These are phyloP conservation scores for Monilinia fructigena DNA, from an alignment of 2,329 filamentous ascomycete species.

Conservation along the genomic window DNA sequence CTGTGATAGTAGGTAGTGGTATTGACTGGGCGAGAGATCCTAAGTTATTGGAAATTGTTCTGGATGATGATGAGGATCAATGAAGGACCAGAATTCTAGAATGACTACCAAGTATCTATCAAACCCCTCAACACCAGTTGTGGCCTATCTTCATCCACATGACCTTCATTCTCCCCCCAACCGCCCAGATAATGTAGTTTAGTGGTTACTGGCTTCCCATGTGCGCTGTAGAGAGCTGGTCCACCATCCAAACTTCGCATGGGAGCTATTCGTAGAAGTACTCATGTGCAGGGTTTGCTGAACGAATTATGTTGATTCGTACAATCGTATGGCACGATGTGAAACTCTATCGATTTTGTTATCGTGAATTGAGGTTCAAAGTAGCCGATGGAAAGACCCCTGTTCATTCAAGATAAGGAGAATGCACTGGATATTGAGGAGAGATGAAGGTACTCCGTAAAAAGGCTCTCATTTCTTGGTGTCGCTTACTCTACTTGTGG, in stretches of 20 bases:
- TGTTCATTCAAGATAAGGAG: slow-evolving; percentile 12
- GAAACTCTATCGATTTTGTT: not conserved
- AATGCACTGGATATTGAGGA: slow-evolving; percentile 5
- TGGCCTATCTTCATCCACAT: not conserved
- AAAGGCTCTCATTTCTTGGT: not conserved
- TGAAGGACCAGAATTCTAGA: not conserved
- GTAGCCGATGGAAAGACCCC: not conserved
- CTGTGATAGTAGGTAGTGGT: slow-evolving; percentile 76
- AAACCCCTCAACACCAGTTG: not conserved
- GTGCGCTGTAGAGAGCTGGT: not conserved
- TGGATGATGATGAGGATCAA: slow-evolving; percentile 60
- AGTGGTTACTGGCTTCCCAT: not conserved
- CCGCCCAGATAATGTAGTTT: not conserved
- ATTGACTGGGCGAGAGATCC: slow-evolving; percentile 76
- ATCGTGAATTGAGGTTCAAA: slow-evolving; percentile 8
- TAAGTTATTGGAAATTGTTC: slow-evolving; percentile 65
- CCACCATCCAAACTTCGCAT: not conserved
- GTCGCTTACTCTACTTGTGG: not conserved
- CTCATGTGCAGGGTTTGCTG: not conserved
- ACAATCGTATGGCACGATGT: not conserved
- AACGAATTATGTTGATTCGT: not conserved
- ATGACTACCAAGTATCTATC: not conserved
- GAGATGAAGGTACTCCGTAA: not conserved
- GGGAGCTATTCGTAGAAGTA: not conserved
- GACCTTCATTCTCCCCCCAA: not conserved